phyloP scores from a whole-genome alignment of 148 eudicot species.

The Beta vulgaris region DNA sequence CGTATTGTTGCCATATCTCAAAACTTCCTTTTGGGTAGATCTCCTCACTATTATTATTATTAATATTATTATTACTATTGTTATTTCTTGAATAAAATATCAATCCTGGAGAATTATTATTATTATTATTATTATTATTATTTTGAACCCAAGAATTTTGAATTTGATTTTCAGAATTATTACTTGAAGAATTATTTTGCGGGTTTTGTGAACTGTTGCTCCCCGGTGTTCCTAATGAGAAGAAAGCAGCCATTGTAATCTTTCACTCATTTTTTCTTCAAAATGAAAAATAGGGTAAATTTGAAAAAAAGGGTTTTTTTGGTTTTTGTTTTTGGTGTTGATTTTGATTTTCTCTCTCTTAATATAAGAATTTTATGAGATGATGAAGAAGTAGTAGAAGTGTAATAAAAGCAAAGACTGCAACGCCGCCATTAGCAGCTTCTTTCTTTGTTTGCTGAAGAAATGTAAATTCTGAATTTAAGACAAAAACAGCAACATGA shows the following conservation, averaged over 20 bases:
- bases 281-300: not conserved
- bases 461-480: no score
- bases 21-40: slow-evolving; percentile 74
- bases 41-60: slow-evolving; percentile 32
- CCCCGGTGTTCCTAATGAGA: slow-evolving; percentile 58
- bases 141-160: slow-evolving; percentile 1
- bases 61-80: slow-evolving; percentile 10
- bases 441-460: not conserved
- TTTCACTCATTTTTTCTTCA: not conserved
- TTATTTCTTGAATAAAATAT: slow-evolving; percentile 14
- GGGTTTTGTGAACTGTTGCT: slow-evolving; percentile 22
- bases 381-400: slow-evolving; percentile 8
- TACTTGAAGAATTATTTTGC: slow-evolving; percentile 4
- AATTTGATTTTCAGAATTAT: slow-evolving; percentile 16
- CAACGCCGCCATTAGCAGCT: slow-evolving; percentile 87
- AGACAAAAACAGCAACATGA: not conserved
- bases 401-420: slow-evolving; percentile 72
- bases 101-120: slow-evolving; percentile 9
- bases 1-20: slow-evolving; percentile 83
- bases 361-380: slow-evolving; percentile 3
- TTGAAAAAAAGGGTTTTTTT: not conserved
- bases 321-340: no score
- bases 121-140: slow-evolving; percentile 11
- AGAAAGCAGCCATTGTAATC: slow-evolving; percentile 79
- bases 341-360: not conserved